Percentiles rank a stretch among this genome's conserved stretches.
Conservation (phyloP, 139 green algal genomes). For the Diplosphaera chodatii region DNA sequence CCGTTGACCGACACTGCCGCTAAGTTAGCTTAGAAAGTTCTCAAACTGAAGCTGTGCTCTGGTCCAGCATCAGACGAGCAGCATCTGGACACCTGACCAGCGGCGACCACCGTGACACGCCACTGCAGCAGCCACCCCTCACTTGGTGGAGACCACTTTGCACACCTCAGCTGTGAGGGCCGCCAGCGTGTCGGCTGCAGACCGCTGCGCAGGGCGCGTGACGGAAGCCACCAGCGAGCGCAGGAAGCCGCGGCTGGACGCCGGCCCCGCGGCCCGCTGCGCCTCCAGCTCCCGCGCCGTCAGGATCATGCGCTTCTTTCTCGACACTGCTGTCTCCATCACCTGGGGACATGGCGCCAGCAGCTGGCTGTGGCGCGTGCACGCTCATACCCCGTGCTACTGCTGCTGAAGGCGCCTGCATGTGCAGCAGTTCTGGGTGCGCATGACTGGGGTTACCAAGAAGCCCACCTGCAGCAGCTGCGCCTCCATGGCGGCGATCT, state of each 20-base stretch:
- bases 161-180: conserved; percentile 57
- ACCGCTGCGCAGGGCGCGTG: conserved; percentile 15
- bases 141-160: too few relatives aligned
- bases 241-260: conserved; percentile 15
- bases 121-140: too few relatives aligned
- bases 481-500: conserved; percentile 73
- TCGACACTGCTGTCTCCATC: conserved; percentile 43
- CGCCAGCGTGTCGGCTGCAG: conserved; percentile 29
- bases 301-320: conserved; percentile 51
- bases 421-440: too few relatives aligned
- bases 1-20: neutral
- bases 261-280: neutral
- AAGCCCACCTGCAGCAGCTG: conserved; percentile 59
- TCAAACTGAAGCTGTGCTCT: neutral
- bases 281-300: conserved; percentile 34
- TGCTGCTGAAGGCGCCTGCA: too few relatives aligned
- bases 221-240: conserved; percentile 37
- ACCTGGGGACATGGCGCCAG: too few relatives aligned
- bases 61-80: too few relatives aligned
- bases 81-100: too few relatives aligned
- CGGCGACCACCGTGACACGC: too few relatives aligned
- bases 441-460: too few relatives aligned
- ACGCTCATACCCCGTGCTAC: too few relatives aligned
- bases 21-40: neutral
- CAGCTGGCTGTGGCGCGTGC: too few relatives aligned